Percentiles rank a stretch among this genome's conserved stretches.
phyloP scores from a whole-genome alignment of 1,284 basidiomycete species.

The Somion occarium region DNA sequence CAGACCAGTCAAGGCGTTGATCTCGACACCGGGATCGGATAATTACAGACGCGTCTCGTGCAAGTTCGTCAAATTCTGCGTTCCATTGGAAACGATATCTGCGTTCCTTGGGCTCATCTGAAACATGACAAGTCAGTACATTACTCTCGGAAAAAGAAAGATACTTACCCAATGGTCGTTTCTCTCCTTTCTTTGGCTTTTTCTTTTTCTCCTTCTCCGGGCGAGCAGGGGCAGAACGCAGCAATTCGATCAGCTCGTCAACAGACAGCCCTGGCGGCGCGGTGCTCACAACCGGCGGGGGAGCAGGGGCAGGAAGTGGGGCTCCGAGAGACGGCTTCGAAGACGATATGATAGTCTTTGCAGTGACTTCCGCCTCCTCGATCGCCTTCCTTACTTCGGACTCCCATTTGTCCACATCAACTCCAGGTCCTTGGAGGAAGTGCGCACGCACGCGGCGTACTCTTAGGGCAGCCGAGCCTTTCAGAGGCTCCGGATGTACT shows the following conservation, averaged over 20 bases:
- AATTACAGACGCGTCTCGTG: slow-evolving; percentile 79
- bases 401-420: slow-evolving; percentile 56
- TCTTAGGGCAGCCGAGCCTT: slow-evolving; percentile 42
- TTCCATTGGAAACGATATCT: slow-evolving; percentile 80
- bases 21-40: slow-evolving; percentile 73
- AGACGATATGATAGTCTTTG: slow-evolving; percentile 34
- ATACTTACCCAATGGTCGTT: slow-evolving; percentile 2
- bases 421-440: slow-evolving; percentile 51
- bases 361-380: slow-evolving; percentile 46
- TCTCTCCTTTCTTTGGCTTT: slow-evolving; percentile 20
- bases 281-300: slow-evolving; percentile 32
- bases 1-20: slow-evolving; percentile 62
- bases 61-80: slow-evolving; percentile 80
- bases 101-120: slow-evolving; percentile 29
- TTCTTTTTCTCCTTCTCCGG: slow-evolving; percentile 32
- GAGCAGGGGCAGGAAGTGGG: slow-evolving; percentile 19
- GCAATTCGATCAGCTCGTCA: slow-evolving; percentile 48
- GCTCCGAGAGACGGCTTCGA: slow-evolving; percentile 21
- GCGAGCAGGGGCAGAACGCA: slow-evolving; percentile 40
- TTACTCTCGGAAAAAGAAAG: slow-evolving; percentile 7
- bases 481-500: slow-evolving; percentile 48
- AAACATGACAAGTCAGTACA: neutral
- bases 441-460: slow-evolving; percentile 47
- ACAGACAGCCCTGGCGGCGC: slow-evolving; percentile 50
- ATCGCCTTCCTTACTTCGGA: slow-evolving; percentile 51